phyloP scores from a whole-genome alignment of 345 rosid genomes.

The Euphorbia pulcherrima region DNA sequence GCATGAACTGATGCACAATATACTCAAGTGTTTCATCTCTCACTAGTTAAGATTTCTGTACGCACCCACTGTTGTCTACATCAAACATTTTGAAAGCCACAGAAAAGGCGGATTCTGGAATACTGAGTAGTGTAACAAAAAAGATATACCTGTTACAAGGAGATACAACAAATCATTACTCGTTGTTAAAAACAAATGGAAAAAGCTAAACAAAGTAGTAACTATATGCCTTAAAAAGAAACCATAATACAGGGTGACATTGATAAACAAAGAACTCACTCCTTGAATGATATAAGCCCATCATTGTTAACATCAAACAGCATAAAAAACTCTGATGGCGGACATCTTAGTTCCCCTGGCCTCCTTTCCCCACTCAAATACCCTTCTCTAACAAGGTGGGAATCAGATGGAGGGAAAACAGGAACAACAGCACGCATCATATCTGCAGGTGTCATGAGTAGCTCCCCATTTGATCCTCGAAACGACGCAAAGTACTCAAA shows the following conservation, averaged over 20 bases:
- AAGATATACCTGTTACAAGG: slow-evolving; percentile 72
- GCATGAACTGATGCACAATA: neutral
- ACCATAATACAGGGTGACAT: neutral
- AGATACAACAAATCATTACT: slow-evolving; percentile 7
- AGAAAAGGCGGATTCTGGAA: slow-evolving; percentile 81
- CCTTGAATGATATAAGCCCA: slow-evolving; percentile 85
- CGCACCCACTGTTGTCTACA: slow-evolving; percentile 68
- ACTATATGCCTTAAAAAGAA: neutral
- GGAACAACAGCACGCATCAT: slow-evolving; percentile 92
- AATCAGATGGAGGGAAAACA: slow-evolving; percentile 93
- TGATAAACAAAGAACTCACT: slow-evolving; percentile 46
- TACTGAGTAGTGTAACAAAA: slow-evolving; percentile 81
- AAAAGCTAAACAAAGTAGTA: too few relatives aligned
- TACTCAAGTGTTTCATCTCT: neutral
- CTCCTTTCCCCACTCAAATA: slow-evolving; percentile 81
- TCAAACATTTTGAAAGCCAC: slow-evolving; percentile 94
- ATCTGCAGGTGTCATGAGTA: slow-evolving; percentile 77
- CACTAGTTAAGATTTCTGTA: slow-evolving; percentile 10
- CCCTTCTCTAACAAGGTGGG: slow-evolving; percentile 78
- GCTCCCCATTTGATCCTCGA: slow-evolving; percentile 52
- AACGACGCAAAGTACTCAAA: slow-evolving; percentile 85
- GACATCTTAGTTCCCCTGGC: slow-evolving; percentile 74
- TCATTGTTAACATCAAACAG: slow-evolving; percentile 76
- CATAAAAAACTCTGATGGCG: slow-evolving; percentile 82
- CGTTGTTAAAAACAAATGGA: neutral